Base-by-base conservation (phyloP, 2,329 filamentous ascomycete genomes). In the Fusarium buxicola region DNA sequence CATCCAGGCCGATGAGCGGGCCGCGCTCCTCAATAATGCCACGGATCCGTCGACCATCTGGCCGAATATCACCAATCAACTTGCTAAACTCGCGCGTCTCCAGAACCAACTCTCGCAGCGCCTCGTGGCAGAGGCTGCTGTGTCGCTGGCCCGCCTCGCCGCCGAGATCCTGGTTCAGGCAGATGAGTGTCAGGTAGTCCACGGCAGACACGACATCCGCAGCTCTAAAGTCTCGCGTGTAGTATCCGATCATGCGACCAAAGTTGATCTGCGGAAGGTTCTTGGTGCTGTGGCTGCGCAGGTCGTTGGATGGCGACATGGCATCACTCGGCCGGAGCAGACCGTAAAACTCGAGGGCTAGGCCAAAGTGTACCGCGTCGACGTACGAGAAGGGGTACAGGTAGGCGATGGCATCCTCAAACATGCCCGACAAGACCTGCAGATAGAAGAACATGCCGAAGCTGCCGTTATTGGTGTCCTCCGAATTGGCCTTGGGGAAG, bases 71-170 rank as follows among this genome's bases (percentile, higher is more conserved):
- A 49, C 96, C 95, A 44, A 99, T 88, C 12, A 99, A 82, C 72
- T 92, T 91, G 72, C 94, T 94, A 76, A 98, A 99, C 73, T 99
- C 95, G 66, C 94, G 88, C 16, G 94, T 97, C 78, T 99, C 95
- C n/a, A 99, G 84, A 24, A 97, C 93, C 53, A 98, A 88, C 76
- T 98, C 95, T 31, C 94, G 91, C 55, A 99, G 82, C 7, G 93
- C 94, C 76, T 97, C 92, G 76, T 97, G 92, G 77, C 94, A 98
- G 32, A 97, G 86, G 43, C 86, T 87, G 49, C 89, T 86, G 73
- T 97, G 94, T 38, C 89, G 89, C 59, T 86, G 87, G 54, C 92
- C 93, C 7, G 89, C 82, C 54, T 91, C 86, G 16, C 89, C 90
- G 24, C 84, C 86, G 38, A 96, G 82, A 74, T 97, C 94, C 45